Conservation (phyloP, 1,284 basidiomycete species). For the Boletellus deceptivus region DNA sequence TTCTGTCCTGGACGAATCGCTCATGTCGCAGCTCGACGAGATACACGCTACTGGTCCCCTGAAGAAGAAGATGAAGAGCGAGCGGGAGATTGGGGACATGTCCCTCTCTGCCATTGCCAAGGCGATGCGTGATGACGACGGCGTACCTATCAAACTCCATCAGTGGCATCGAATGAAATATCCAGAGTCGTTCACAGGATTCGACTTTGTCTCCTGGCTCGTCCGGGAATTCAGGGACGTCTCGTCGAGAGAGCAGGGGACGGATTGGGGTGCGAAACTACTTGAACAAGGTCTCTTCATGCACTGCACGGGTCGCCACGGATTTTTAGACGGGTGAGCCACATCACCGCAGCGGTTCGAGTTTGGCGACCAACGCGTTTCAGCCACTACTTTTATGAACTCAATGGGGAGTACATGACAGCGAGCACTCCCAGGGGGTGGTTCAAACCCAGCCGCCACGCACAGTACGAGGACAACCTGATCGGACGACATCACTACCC, state of each 20-base stretch:
- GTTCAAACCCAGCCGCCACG: slow-evolving; percentile 52
- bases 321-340: slow-evolving; percentile 82
- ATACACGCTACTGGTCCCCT: slow-evolving; percentile 73
- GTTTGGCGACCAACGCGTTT: slow-evolving; percentile 7
- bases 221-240: slow-evolving; percentile 84
- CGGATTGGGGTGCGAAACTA: slow-evolving; percentile 75
- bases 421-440: slow-evolving; percentile 61
- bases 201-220: slow-evolving; percentile 85
- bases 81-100: slow-evolving; percentile 67
- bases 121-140: slow-evolving; percentile 77
- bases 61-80: slow-evolving; percentile 74
- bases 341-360: not conserved
- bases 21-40: slow-evolving; percentile 78
- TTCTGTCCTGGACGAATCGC: slow-evolving; percentile 73
- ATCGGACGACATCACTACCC: slow-evolving; percentile 41
- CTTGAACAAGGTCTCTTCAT: slow-evolving; percentile 80
- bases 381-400: slow-evolving; percentile 84
- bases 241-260: slow-evolving; percentile 71
- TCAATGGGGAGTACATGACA: slow-evolving; percentile 75
- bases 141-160: slow-evolving; percentile 72
- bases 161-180: slow-evolving; percentile 72
- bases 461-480: slow-evolving; percentile 37
- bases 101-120: slow-evolving; percentile 61
- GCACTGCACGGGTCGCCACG: slow-evolving; percentile 75
- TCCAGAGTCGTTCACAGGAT: slow-evolving; percentile 80